Conservation (phyloP, 2,329 filamentous ascomycete species). For the Fusarium agapanthi region DNA sequence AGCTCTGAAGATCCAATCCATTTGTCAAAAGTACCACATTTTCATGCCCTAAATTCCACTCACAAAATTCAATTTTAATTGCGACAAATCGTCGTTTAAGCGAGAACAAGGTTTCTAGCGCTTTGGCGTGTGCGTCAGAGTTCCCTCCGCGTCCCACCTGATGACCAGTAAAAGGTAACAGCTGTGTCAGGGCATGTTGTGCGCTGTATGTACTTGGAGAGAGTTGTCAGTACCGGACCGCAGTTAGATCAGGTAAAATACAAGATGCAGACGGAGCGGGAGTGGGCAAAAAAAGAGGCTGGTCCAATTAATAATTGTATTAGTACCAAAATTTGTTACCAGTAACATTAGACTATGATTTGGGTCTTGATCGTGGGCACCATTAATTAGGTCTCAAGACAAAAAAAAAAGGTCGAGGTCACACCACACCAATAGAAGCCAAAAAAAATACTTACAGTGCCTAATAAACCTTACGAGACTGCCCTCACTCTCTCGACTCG, state of each 20-base stretch:
- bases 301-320: neutral
- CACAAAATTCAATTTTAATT: conserved; percentile 32
- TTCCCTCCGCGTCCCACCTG: conserved; percentile 28
- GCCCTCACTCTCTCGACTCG: neutral
- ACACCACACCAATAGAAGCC: conserved; percentile 31
- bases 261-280: neutral
- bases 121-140: conserved; percentile 26
- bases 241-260: neutral
- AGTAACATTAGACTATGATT: neutral
- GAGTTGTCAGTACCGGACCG: neutral
- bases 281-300: neutral
- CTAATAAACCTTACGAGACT: neutral
- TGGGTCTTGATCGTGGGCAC: conserved; percentile 15
- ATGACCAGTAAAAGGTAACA: conserved; percentile 3
- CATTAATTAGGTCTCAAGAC: conserved; percentile 23
- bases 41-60: conserved; percentile 35
- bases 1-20: neutral
- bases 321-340: neutral
- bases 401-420: neutral
- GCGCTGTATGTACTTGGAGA: neutral
- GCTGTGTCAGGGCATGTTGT: conserved; percentile 8
- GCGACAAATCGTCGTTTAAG: conserved; percentile 29
- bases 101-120: conserved; percentile 30
- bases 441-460: conserved; percentile 27
- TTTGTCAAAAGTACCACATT: neutral